Evolutionary conservation across 75 land plant species (phyloP), one percentile per base, ranked within the genome.

Genomic region (Chamaecyparis obtusa): DNA sequence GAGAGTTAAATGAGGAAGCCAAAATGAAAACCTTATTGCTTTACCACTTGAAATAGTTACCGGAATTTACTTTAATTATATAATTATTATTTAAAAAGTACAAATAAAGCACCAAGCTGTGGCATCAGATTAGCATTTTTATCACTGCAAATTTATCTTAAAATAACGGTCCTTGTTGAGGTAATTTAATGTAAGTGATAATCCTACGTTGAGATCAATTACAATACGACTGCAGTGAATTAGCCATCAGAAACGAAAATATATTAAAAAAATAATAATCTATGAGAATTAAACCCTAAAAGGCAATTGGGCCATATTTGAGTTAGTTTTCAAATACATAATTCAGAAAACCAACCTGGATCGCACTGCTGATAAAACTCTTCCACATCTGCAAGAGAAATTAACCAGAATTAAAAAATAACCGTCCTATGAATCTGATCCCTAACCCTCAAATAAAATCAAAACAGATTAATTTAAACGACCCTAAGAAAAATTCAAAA

Each of bases 301-400:
- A 64, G 30, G n/a, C 8, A 64, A 64, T 27, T 64, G 69, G 2
- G 69, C 69, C 7, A 64, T 21, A 64, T 24, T 64, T 64, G n/a
- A 21, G n/a, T 27, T 64, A 24, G 27, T 24, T 24, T 64, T 64
- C 30, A 64, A 24, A 64, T 7, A 24, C 8, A 64, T 2, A 27
- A 24, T 24, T 64, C 24, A 24, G 9, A 64, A 64, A 44, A 83
- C 92, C 78, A 14, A 95, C 97, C 97, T 32, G 97, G 97, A 84
- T 95, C 97, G 60, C 97, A 95, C 64, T 89, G 92, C 86, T 91
- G 93, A 84, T 92, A 95, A 72, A 95, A 95, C 83, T 95, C 93
- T 83, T 95, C 92, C 49, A 95, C 96, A 75, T 95, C 97, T 95
- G 93, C 92, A 94, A 33, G n/a, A 77, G 35, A 39, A 43, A 87